phyloP scores from a whole-genome alignment of 495 filamentous ascomycete genomes.

The Trichoderma virens region DNA sequence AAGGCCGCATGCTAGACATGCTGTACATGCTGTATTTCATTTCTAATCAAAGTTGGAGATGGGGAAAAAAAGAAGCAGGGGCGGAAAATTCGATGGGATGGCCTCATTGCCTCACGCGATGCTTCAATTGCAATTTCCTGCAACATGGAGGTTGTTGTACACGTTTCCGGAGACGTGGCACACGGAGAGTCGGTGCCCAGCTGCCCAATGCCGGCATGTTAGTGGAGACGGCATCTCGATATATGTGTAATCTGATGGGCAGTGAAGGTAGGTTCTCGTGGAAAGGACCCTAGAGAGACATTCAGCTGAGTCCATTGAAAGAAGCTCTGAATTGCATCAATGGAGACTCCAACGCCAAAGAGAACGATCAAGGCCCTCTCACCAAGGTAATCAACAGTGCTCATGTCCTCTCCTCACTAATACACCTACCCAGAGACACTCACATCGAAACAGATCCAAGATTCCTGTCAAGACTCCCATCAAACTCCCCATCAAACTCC shows the following conservation, averaged over 20 bases:
- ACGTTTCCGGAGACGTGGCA: not conserved
- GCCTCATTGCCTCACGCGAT: too few relatives aligned
- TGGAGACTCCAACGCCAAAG: not conserved
- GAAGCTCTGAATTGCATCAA: not conserved
- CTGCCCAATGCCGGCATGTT: not conserved
- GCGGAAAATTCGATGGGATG: too few relatives aligned
- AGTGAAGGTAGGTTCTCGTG: not conserved
- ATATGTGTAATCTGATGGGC: not conserved
- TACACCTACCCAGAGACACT: too few relatives aligned
- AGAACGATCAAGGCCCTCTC: not conserved
- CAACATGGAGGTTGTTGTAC: too few relatives aligned
- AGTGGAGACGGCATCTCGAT: not conserved
- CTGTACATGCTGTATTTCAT: too few relatives aligned
- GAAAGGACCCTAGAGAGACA: too few relatives aligned
- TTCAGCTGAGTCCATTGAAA: not conserved
- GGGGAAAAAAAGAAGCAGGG: too few relatives aligned
- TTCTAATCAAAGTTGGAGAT: too few relatives aligned
- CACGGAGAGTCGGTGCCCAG: not conserved
- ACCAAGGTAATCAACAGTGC: not conserved
- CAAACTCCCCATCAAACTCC: not conserved
- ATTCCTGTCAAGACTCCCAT: not conserved
- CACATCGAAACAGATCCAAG: not conserved
- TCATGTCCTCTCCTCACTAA: not conserved
- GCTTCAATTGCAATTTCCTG: too few relatives aligned
- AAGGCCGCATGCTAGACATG: too few relatives aligned